Evolutionary conservation across 2,329 filamentous ascomycete species (phyloP).

Genomic region (Nemania sp.): DNA sequence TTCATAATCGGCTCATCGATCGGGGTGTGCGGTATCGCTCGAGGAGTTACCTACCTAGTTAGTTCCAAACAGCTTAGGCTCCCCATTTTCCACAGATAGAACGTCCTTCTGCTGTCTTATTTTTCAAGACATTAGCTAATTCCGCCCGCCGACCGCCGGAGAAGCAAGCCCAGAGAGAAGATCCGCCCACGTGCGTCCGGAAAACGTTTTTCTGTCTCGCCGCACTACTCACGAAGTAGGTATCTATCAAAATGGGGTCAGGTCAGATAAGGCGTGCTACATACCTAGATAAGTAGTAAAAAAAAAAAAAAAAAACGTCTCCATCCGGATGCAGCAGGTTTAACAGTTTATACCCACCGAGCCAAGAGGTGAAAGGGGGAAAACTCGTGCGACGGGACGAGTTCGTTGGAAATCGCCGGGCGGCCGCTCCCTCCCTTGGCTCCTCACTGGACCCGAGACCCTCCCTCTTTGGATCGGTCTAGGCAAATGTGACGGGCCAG

Average conservation of each 20-base stretch:
- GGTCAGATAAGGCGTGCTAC: constrained; percentile 9
- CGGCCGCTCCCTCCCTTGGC: neutral
- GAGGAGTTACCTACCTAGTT: no score
- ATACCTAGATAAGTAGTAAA: no score
- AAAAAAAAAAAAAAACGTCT: no score
- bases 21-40: neutral
- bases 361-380: neutral
- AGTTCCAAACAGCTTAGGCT: neutral
- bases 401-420: no score
- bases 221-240: no score
- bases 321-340: constrained; percentile 20
- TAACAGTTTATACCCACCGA: no score
- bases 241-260: no score
- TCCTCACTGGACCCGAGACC: neutral
- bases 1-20: neutral
- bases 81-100: neutral
- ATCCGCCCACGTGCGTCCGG: neutral
- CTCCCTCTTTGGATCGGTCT: no score
- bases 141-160: neutral
- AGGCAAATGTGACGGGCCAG: neutral
- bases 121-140: neutral
- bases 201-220: neutral
- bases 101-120: neutral
- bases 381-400: neutral
- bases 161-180: neutral